Evolutionary conservation across 148 eudicot species (phyloP), one percentile per base, ranked within the genome.

Genomic region (Amaranthus hypochondriacus): DNA sequence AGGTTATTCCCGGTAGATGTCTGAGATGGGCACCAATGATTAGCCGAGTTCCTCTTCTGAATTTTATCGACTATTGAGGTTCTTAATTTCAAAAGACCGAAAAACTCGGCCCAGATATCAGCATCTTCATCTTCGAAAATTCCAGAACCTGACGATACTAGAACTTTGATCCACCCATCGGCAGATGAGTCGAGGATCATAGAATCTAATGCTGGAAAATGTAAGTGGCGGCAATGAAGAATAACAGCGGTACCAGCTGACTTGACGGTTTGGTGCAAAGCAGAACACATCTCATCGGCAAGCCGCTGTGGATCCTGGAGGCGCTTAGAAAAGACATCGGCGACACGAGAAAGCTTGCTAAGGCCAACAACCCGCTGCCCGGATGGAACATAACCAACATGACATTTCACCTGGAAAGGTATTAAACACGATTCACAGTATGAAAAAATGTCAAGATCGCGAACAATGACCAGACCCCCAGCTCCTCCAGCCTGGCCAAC

Each of bases 331-430:
- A 88, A 90, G 53, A 87, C 78, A 65, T 90, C 88, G 61, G 97
- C 86, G 13, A 90, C 98, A 54, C 98, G 88, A 66, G 93, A 90
- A 69, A 95, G 92, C 82, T 95, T 95, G 80, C 98, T 95, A 55
- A 95, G 90, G 77, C 98, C 98, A 15, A 95, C 88, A 62, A 95
- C 97, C 4, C 89, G 82, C 44, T 90, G 87, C 51, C 93, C 97
- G 21, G 93, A 88, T 39, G 98, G 96, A 67, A 95, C 85, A 73
- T 92, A 95, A 21, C 96, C 98, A 46, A 95, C 85, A 54, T 95
- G 97, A 18, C 98, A 95, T 80, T 87, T 95, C 7, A 92, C 90
- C 77, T 86, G 93, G 84, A 92, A 95, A 0, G 97, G 98, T 18
- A 95, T 81, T 82, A 92, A 83, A 81, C 98, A 95, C 62, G 87